Percentiles rank a stretch among this genome's conserved stretches.
Evolutionary conservation across 1,284 basidiomycete genomes (phyloP).

Genomic region (Puccinia hordei): DNA sequence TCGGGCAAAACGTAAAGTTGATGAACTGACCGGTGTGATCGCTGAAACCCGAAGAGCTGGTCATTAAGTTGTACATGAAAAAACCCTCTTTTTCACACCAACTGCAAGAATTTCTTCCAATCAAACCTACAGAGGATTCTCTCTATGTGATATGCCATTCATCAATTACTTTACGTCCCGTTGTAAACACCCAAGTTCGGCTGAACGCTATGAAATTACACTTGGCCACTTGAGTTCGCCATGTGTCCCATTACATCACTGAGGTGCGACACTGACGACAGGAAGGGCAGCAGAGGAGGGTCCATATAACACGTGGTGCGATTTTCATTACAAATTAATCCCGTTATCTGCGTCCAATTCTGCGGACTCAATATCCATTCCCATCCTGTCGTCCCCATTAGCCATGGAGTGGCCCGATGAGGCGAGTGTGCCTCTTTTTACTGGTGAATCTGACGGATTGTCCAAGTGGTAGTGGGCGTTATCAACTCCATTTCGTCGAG

Average conservation of each 20-base stretch:
- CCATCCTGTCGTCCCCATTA: background rate
- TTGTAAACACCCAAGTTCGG: background rate
- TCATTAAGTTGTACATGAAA: slow-evolving; percentile 33
- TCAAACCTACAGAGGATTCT: background rate
- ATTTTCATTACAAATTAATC: slow-evolving; percentile 10
- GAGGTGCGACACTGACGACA: no score
- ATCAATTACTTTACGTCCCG: background rate
- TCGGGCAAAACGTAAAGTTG: slow-evolving; percentile 95
- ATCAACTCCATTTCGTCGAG: background rate
- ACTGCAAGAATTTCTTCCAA: background rate
- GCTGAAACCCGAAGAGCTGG: slow-evolving; percentile 76
- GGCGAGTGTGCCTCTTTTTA: background rate
- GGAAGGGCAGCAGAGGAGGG: no score
- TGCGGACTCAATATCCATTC: background rate
- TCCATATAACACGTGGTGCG: no score
- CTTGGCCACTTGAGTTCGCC: background rate
- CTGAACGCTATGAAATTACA: background rate
- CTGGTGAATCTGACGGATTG: background rate
- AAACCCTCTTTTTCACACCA: background rate
- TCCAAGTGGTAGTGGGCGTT: background rate
- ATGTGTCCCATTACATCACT: background rate
- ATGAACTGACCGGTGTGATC: slow-evolving; percentile 87
- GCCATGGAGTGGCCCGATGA: background rate
- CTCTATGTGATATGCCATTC: slow-evolving; percentile 1
- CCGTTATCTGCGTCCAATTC: background rate